Evolutionary conservation across 768 basidiomycete genomes (phyloP).

Genomic region (Pluteus cervinus): DNA sequence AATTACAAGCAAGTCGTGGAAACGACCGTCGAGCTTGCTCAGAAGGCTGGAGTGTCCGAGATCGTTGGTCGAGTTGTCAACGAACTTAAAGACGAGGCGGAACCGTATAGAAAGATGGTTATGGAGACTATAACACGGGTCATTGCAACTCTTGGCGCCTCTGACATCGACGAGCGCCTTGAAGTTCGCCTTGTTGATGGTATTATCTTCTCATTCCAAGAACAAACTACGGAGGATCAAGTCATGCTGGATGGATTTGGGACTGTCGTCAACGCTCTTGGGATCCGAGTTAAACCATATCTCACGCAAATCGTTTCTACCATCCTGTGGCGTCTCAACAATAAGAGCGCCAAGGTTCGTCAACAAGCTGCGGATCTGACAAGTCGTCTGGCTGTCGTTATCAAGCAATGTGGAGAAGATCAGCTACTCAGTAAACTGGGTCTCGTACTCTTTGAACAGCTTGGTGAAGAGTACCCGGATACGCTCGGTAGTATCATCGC

Average conservation of each 20-base stretch:
- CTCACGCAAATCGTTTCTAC: conserved; percentile 99
- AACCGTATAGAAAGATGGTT: conserved; percentile 97
- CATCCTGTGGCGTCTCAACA: conserved; percentile 97
- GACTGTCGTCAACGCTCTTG: conserved; percentile 93
- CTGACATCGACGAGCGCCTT: conserved; percentile 93
- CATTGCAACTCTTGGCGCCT: conserved; percentile 87
- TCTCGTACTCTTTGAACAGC: conserved; percentile 94
- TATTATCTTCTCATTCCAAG: conserved; percentile 99
- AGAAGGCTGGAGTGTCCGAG: conserved; percentile 94
- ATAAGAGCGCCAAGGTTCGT: conserved; percentile 98
- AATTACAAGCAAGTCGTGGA: conserved; percentile 98
- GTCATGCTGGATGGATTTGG: conserved; percentile 99
- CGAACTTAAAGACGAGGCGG: conserved; percentile 86
- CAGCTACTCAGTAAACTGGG: conserved; percentile 93
- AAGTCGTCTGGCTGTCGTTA: conserved; percentile 91
- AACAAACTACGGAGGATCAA: conserved; percentile 98
- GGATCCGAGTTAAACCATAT: conserved; percentile 96
- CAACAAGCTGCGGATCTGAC: conserved; percentile 99
- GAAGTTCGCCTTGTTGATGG: conserved; percentile 95
- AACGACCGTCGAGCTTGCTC: conserved; percentile 96
- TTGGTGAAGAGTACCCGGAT: conserved; percentile 99
- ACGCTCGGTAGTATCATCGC: conserved; percentile 99
- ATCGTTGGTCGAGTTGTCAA: conserved; percentile 88
- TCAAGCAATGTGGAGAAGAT: conserved; percentile 98
- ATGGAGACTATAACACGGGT: conserved; percentile 99